These are phyloP conservation scores for Exobasidium cylindrosporum DNA, from an alignment of 1,284 basidiomycete genomes.

Conservation along the genomic window DNA sequence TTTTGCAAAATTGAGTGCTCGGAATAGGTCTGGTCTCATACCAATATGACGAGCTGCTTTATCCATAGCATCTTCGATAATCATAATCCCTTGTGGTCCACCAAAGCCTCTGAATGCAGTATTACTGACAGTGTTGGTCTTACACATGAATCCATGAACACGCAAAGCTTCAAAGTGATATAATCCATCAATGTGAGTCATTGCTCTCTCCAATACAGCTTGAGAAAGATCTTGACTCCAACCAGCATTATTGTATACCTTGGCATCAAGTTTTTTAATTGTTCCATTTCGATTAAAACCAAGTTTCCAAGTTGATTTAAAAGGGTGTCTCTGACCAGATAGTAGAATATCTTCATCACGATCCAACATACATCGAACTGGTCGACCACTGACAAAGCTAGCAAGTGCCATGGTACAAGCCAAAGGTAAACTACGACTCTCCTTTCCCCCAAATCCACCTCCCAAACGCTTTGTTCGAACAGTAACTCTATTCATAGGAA, in stretches of 20 bases:
- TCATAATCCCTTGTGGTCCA: slow-evolving; percentile 55
- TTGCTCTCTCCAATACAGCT: slow-evolving; percentile 55
- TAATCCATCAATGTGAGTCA: slow-evolving; percentile 54
- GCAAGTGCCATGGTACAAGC: slow-evolving; percentile 46
- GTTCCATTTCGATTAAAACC: slow-evolving; percentile 52
- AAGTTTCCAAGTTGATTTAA: slow-evolving; percentile 52
- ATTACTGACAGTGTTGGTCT: slow-evolving; percentile 57
- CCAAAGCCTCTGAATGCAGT: slow-evolving; percentile 57
- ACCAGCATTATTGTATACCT: slow-evolving; percentile 56
- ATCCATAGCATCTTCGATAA: slow-evolving; percentile 52
- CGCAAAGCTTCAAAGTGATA: slow-evolving; percentile 50
- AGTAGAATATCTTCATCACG: slow-evolving; percentile 56
- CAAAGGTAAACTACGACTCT: slow-evolving; percentile 39
- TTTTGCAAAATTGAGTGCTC: slow-evolving; percentile 52
- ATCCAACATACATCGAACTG: slow-evolving; percentile 55
- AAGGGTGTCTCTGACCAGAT: slow-evolving; percentile 56
- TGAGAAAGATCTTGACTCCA: slow-evolving; percentile 54
- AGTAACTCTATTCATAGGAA: slow-evolving; percentile 53
- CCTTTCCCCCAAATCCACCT: slow-evolving; percentile 56
- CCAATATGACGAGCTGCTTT: slow-evolving; percentile 52
- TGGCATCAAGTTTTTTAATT: slow-evolving; percentile 48
- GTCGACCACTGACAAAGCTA: slow-evolving; percentile 49
- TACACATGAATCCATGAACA: slow-evolving; percentile 51
- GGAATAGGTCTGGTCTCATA: slow-evolving; percentile 50
- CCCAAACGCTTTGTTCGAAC: slow-evolving; percentile 53